These are phyloP conservation scores for Eucalyptus curtisii DNA, from an alignment of 345 rosid genomes.

Conservation along the genomic window DNA sequence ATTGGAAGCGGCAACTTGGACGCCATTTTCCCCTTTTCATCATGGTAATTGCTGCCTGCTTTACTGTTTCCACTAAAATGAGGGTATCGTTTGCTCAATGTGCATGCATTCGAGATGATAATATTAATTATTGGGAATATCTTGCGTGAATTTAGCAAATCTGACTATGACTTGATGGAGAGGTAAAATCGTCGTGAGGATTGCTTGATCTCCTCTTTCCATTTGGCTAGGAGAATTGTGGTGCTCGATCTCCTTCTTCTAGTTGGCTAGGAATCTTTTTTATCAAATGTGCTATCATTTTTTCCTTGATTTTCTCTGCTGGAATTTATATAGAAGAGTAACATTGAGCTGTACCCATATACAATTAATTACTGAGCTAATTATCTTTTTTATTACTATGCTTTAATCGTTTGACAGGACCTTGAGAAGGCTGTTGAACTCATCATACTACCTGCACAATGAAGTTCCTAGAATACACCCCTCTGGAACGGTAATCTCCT, in stretches of 20 bases:
- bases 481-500: conserved; percentile 39
- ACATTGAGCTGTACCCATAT: background rate
- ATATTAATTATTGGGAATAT: background rate
- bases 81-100: background rate
- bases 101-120: background rate
- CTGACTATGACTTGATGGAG: background rate
- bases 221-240: background rate
- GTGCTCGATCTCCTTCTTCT: background rate
- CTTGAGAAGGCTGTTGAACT: background rate
- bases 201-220: background rate
- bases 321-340: background rate
- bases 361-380: background rate
- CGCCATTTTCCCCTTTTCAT: background rate
- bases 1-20: background rate
- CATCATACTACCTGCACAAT: conserved; percentile 5
- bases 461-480: conserved; percentile 91
- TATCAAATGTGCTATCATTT: background rate
- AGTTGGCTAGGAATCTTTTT: background rate
- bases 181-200: background rate
- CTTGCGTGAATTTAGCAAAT: background rate
- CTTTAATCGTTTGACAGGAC: background rate
- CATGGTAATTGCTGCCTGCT: background rate
- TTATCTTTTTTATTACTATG: background rate
- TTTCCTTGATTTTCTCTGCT: background rate
- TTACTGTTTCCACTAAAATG: background rate